Percentiles rank a stretch among this genome's conserved stretches.
These are phyloP conservation scores for Microcyclospora tardicrescens DNA, from an alignment of 2,329 filamentous ascomycete species.

Conservation along the genomic window DNA sequence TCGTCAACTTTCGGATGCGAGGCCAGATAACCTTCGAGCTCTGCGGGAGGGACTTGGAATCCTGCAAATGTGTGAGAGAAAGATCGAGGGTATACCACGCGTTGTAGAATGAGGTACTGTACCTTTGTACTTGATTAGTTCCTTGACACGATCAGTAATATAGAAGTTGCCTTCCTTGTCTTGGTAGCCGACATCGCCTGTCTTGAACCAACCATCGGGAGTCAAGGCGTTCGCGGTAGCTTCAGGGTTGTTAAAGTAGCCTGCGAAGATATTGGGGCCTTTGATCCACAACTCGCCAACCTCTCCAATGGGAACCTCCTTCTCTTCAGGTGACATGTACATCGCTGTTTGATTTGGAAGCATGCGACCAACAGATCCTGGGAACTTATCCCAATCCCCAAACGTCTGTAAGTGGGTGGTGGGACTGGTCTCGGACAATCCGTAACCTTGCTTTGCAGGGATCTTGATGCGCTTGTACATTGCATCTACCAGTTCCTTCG, in stretches of 20 bases:
- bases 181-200: constrained; percentile 72
- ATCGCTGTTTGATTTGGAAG: constrained; percentile 69
- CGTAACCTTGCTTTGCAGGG: constrained; percentile 85
- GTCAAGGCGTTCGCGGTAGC: constrained; percentile 60
- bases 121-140: constrained; percentile 46
- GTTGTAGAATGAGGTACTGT: neutral
- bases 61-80: constrained; percentile 1
- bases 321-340: constrained; percentile 52
- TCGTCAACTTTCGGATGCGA: constrained; percentile 31
- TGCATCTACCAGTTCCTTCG: constrained; percentile 62
- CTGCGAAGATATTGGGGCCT: constrained; percentile 68
- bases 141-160: constrained; percentile 75
- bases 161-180: constrained; percentile 71
- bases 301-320: constrained; percentile 49
- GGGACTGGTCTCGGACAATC: constrained; percentile 75
- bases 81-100: too few relatives aligned
- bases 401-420: constrained; percentile 59
- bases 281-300: constrained; percentile 51
- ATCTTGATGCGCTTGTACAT: constrained; percentile 63
- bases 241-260: constrained; percentile 62
- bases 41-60: constrained; percentile 35
- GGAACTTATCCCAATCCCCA: constrained; percentile 61
- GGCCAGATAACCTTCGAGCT: constrained; percentile 33
- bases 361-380: constrained; percentile 67
- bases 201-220: constrained; percentile 72